phyloP scores from a whole-genome alignment of 139 green algal genomes.

The Nannochloris sp. region DNA sequence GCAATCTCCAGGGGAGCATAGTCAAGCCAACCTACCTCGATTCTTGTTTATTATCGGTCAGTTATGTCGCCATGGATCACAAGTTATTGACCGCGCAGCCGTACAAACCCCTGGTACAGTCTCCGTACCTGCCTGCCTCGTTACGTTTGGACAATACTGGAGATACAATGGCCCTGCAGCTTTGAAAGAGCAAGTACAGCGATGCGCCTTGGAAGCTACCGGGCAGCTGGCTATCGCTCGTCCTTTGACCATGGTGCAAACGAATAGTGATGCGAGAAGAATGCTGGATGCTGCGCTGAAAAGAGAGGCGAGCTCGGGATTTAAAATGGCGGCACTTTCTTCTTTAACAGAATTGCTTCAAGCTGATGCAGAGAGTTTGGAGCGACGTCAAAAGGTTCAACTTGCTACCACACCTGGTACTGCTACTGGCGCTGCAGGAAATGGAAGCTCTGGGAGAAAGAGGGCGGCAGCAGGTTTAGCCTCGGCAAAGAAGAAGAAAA shows the following conservation, averaged over 20 bases:
- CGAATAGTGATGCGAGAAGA: background rate
- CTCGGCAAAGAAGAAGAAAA: too few relatives aligned
- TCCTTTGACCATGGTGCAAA: slow-evolving; percentile 44
- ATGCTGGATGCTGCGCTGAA: slow-evolving; percentile 20
- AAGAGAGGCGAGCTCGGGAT: slow-evolving; percentile 4
- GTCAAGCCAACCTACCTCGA: slow-evolving; percentile 11
- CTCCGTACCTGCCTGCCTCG: slow-evolving; percentile 26
- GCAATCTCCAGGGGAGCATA: background rate
- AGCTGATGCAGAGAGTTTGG: slow-evolving; percentile 51
- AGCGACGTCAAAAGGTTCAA: slow-evolving; percentile 35
- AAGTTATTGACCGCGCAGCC: slow-evolving; percentile 35
- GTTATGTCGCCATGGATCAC: slow-evolving; percentile 51
- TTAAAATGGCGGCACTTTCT: slow-evolving; percentile 53
- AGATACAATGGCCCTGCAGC: background rate
- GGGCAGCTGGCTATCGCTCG: slow-evolving; percentile 56
- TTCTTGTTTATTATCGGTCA: slow-evolving; percentile 67
- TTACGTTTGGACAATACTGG: slow-evolving; percentile 34
- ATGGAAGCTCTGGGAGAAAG: too few relatives aligned
- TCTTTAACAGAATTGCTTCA: slow-evolving; percentile 66
- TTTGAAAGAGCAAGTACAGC: slow-evolving; percentile 12
- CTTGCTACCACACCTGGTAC: background rate
- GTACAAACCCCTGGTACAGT: background rate
- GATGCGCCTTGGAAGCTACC: slow-evolving; percentile 57
- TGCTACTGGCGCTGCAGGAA: background rate
- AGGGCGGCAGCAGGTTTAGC: too few relatives aligned